Conservation (phyloP, 352 stramenopile species). For the Phytophthora sojae region DNA sequence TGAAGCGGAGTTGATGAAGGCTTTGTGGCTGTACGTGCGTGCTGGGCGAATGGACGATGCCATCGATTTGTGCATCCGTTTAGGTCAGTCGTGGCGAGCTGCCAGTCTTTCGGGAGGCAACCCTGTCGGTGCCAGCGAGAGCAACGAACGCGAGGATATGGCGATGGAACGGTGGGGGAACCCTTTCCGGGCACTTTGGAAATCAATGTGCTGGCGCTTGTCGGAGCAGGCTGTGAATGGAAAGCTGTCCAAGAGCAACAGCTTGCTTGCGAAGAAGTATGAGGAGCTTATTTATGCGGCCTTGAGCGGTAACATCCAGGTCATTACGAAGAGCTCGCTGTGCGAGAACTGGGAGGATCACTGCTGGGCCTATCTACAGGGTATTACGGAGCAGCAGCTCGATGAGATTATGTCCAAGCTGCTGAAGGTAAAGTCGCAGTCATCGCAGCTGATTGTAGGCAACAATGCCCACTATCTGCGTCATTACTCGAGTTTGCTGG, state of each 20-base stretch:
- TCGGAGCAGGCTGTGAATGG: conserved; percentile 52
- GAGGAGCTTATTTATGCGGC: conserved; percentile 85
- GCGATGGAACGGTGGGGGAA: conserved; percentile 82
- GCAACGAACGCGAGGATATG: conserved; percentile 54
- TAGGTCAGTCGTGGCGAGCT: conserved; percentile 82
- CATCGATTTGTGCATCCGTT: conserved; percentile 75
- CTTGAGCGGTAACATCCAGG: conserved; percentile 75
- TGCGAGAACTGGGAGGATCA: conserved; percentile 89
- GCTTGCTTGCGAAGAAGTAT: conserved; percentile 69
- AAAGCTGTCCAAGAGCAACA: conserved; percentile 73
- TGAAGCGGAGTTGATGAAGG: conserved; percentile 79
- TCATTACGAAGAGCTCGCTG: conserved; percentile 69
- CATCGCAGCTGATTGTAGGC: conserved; percentile 74
- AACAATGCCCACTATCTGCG: conserved; percentile 71
- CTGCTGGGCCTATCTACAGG: conserved; percentile 82
- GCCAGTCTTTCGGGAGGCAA: conserved; percentile 77
- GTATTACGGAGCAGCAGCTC: conserved; percentile 73
- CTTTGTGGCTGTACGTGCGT: conserved; percentile 78
- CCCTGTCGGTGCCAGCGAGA: conserved; percentile 62
- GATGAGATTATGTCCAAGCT: conserved; percentile 77
- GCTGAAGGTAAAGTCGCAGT: conserved; percentile 79
- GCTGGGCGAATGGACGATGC: conserved; percentile 71
- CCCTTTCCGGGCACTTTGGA: conserved; percentile 84
- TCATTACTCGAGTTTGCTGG: conserved; percentile 60
- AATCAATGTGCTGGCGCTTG: conserved; percentile 87